phyloP scores from a whole-genome alignment of 306 rosid species.

The barrel medic (Medicago truncatula) region MtrunA17r5.0-ANR NC_053048.1:44925001-44925500 shows the following conservation, averaged over 20 bases:
- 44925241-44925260: slow-evolving; percentile 62
- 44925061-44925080: background rate
- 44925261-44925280: slow-evolving; percentile 81
- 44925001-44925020: background rate
- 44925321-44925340: slow-evolving; percentile 89
- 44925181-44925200: slow-evolving; percentile 82
- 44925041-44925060: background rate
- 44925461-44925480: slow-evolving; percentile 47
- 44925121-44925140: slow-evolving; percentile 63
- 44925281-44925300: slow-evolving; percentile 82
- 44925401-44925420: slow-evolving; percentile 38
- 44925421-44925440: slow-evolving; percentile 70
- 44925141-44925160: slow-evolving; percentile 76
- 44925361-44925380: slow-evolving; percentile 35
- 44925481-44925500: slow-evolving; percentile 33
- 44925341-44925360: slow-evolving; percentile 54
- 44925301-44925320: slow-evolving; percentile 81
- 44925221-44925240: slow-evolving; percentile 45
- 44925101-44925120: background rate
- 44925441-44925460: slow-evolving; percentile 63
- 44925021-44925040: background rate
- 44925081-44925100: background rate
- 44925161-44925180: slow-evolving; percentile 89
- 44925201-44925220: slow-evolving; percentile 37
- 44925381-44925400: slow-evolving; percentile 2